Evolutionary conservation across 441 rosid genomes (phyloP).

Genomic region (Biscutella laevigata): DNA sequence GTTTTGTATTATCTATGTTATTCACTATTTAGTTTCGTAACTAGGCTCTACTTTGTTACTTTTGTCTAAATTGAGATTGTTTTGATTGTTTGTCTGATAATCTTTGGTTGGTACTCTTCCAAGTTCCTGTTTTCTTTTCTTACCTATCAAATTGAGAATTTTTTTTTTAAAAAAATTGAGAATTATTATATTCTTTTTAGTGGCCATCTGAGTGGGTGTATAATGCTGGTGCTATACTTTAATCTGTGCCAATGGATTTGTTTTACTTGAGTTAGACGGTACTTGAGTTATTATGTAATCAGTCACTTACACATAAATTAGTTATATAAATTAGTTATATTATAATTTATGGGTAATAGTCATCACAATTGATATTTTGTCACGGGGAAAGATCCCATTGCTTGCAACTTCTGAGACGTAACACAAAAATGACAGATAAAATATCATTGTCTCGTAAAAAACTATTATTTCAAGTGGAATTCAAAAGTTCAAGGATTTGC

Average conservation of each 20-base stretch:
- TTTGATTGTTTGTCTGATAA: neutral
- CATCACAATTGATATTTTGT: neutral
- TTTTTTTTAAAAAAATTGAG: no score
- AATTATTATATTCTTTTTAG: neutral
- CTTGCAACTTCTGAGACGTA: neutral
- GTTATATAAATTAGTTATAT: neutral
- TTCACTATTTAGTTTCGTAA: neutral
- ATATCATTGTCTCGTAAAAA: slow-evolving; percentile 2
- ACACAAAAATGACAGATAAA: slow-evolving; percentile 13
- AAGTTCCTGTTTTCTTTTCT: neutral
- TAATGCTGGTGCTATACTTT: neutral
- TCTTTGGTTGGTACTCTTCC: neutral
- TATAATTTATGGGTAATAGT: neutral
- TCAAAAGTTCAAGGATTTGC: neutral
- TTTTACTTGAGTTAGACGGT: neutral
- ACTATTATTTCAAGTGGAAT: slow-evolving; percentile 6
- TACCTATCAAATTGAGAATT: neutral
- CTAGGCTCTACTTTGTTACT: neutral
- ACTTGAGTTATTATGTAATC: slow-evolving; percentile 12
- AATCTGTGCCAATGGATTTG: slow-evolving; percentile 9
- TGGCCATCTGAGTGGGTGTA: neutral
- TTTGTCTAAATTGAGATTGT: neutral
- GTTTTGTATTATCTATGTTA: neutral
- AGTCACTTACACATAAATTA: neutral
- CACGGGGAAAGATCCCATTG: neutral